phyloP scores from a whole-genome alignment of 2,329 filamentous ascomycete species.

The Acrodontium crateriforme region DNA sequence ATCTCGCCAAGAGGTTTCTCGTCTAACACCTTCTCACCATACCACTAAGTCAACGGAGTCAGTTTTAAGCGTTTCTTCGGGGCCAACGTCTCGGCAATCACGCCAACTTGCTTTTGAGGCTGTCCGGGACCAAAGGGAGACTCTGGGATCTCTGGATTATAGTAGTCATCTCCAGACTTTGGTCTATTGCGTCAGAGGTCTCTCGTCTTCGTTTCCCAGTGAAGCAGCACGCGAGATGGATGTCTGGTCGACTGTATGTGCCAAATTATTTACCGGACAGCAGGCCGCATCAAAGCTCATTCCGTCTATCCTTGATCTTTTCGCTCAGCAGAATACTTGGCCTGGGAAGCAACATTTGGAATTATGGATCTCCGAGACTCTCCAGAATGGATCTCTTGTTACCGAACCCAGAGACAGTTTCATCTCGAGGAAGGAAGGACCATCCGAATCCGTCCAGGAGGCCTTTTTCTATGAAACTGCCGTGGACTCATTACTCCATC shows the following conservation, averaged over 20 bases:
- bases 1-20: conserved; percentile 59
- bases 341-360: conserved; percentile 80
- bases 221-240: conserved; percentile 70
- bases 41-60: conserved; percentile 71
- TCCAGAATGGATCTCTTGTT: conserved; percentile 84
- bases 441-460: conserved; percentile 67
- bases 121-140: conserved; percentile 16
- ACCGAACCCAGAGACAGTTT: conserved; percentile 69
- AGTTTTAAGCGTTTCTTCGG: conserved; percentile 49
- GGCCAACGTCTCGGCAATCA: conserved; percentile 31
- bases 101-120: conserved; percentile 13
- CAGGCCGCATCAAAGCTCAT: conserved; percentile 70
- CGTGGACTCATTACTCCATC: conserved; percentile 66
- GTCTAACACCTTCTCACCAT: conserved; percentile 65
- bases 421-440: conserved; percentile 53
- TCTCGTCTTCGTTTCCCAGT: conserved; percentile 13
- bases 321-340: conserved; percentile 79
- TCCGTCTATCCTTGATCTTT: conserved; percentile 72
- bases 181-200: conserved; percentile 29
- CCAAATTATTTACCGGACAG: conserved; percentile 64
- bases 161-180: conserved; percentile 17
- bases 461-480: conserved; percentile 82
- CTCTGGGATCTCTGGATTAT: conserved; percentile 11
- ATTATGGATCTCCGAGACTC: conserved; percentile 85
- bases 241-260: conserved; percentile 79